Base-by-base conservation (phyloP, 495 filamentous ascomycete genomes). In the Neurospora tetrasperma region DNA sequence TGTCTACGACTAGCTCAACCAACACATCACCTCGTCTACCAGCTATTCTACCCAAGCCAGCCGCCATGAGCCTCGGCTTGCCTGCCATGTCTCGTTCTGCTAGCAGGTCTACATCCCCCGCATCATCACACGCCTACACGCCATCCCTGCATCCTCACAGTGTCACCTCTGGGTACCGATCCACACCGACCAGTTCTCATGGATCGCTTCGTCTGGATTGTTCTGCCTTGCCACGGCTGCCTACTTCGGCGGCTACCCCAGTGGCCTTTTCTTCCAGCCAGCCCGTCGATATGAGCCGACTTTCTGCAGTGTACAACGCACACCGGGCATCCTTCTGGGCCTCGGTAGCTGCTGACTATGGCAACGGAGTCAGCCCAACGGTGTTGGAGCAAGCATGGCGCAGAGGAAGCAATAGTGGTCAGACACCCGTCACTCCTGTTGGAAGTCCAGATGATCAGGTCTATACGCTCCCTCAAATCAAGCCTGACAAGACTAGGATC, bases 261-360 rank as follows among this genome's bases (percentile, higher is more conserved):
- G 71, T 44, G 7, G 69, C 75, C 4, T 80, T 72, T 71, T 46
- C 43, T 38, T 66, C 77, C 71, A 77, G 76, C 74, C 77, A 82
- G 71, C 82, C 82, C 8, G 83, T 94, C 75, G 90, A 94, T 80
- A 88, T 89, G 73, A 84, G 86, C 72, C 89, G 90, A 69, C 88
- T 94, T 12, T 87, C 86, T 43, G 84, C 87, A 59, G 86, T 93
- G 69, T 93, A 94, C 79, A 87, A 89, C 71, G 84, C 86, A 14
- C 90, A 92, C 76, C 88, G 91, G 42, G 82, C 86, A 42, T 87
- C 87, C 14, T 94, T 94, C 80, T 94, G 92, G 92, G 85, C 85
- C 66, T 85, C 85, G 48, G 86, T 94, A 43, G 91, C 92, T 27
- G 80, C 85, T 42, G 89, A 91, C 70, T 94, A 94, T 73, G 91